Evolutionary conservation across 495 filamentous ascomycete genomes (phyloP), one percentile per base, ranked within the genome.

Genomic region (Lophiotrema nucula): DNA sequence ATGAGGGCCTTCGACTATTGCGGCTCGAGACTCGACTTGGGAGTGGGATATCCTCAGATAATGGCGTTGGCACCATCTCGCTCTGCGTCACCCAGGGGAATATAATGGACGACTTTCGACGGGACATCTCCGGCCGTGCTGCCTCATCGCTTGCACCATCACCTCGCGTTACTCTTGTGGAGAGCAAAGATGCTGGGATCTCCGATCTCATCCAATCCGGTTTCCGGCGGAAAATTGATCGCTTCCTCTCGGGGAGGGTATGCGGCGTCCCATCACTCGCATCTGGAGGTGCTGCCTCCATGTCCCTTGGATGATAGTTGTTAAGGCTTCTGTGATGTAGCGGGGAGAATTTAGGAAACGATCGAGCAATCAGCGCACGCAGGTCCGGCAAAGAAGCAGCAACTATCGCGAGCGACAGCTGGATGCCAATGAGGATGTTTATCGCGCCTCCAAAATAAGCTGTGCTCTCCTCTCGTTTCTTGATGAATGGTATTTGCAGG

Each of bases 331-430:
- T 16, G 46, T 61, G 58, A 43, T 55, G 58, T 13, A 61, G 43
- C 26, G 58, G 50, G 16, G 28, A 55, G 45, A 55, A 49, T 13
- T 61, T 49, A 5, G 58, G 58, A 41, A 55, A 54, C 3, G 24
- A 46, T 13, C 58, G 18, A 11, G 58, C 58, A 19, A 61, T 15
- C 11, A 61, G 38, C 15, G 58, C 58, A 3, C 58, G 49, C 15
- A 61, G 31, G 26, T 61, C 58, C 15, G 58, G 58, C 18, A 61
- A 25, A 2, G 49, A 55, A n/a, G 58, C 58, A 5, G 58, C 58
- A 15, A 61, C 26, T 22, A 61, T 61, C 10, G 58, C 49, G 15
- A 61, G 38, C 18, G 43, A 47, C 1, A 61, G 41, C 35, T 61
- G 58, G 26, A 61, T 55, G 13, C 50, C 49, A 27, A 61, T 45